Conservation (phyloP, 2,329 filamentous ascomycete genomes). For the Sclerotinia subarctica region DNA sequence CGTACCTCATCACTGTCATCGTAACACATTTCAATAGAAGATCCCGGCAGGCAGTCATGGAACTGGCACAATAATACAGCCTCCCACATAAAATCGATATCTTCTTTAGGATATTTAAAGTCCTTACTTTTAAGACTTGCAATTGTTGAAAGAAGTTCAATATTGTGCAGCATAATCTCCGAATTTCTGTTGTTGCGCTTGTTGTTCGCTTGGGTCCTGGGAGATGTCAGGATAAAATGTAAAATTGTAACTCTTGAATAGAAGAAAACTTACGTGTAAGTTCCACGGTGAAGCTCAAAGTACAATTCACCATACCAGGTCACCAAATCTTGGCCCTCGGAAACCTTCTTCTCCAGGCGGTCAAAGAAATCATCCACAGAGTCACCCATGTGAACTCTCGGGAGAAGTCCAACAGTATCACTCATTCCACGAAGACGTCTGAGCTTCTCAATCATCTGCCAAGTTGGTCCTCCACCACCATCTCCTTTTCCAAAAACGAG, state of each 20-base stretch:
- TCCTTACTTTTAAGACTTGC: slow-evolving; percentile 64
- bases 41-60: slow-evolving; percentile 94
- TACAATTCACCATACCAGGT: slow-evolving; percentile 99
- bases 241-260: background rate
- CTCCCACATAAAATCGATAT: slow-evolving; percentile 98
- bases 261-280: slow-evolving; percentile 61
- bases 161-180: slow-evolving; percentile 79
- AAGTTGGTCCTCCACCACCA: slow-evolving; percentile 91
- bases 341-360: slow-evolving; percentile 72
- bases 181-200: slow-evolving; percentile 89
- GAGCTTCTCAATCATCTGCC: slow-evolving; percentile 91
- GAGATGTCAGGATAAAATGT: background rate
- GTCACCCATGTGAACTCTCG: slow-evolving; percentile 81
- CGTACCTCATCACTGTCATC: slow-evolving; percentile 81
- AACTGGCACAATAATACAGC: slow-evolving; percentile 89
- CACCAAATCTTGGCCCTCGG: slow-evolving; percentile 61
- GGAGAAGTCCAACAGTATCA: slow-evolving; percentile 79
- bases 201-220: slow-evolving; percentile 85
- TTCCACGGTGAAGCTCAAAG: slow-evolving; percentile 94
- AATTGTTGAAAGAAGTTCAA: slow-evolving; percentile 84
- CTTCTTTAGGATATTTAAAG: slow-evolving; percentile 89
- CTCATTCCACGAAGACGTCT: slow-evolving; percentile 86
- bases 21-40: slow-evolving; percentile 96
- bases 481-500: slow-evolving; percentile 96
- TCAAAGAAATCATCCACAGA: slow-evolving; percentile 96